Evolutionary conservation across 2,329 filamentous ascomycete genomes (phyloP), one percentile per base, ranked within the genome.

Genomic region (Cladophialophora chaetospira): DNA sequence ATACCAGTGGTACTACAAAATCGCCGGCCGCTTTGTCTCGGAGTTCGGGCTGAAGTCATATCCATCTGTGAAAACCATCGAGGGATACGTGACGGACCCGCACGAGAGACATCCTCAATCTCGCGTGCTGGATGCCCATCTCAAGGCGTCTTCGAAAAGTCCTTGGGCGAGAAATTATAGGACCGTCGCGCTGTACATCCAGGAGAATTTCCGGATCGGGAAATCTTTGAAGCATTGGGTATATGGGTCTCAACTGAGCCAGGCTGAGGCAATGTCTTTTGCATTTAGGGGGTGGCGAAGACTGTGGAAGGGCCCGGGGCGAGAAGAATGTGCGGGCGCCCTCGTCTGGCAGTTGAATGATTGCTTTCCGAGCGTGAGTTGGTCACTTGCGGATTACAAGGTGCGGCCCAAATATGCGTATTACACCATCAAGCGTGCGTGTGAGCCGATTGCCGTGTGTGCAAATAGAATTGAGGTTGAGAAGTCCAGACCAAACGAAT

Each of bases 121-220:
- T 13, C 19, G 43, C 13, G 28, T 23, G 9, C 13, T 46, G 4
- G 43, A 46, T 11, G 10, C 13, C 21, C 43, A 46, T n/a, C 11
- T 26, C 25, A 46, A 46, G 25, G n/a, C n/a, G n/a, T n/a, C n/a
- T n/a, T n/a, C n/a, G n/a, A n/a, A n/a, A n/a, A n/a, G n/a, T n/a
- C n/a, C n/a, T n/a, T n/a, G n/a, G n/a, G n/a, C n/a, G 43, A 21
- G 26, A 31, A 31, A 5, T 11, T 5, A 9, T 15, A 38, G 6
- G 35, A 13, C 6, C 35, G 35, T 38, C 8, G 91, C 91, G 1
- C 84, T 91, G 1, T 97, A 97, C 68, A 79, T 96, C 1, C 89
- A 90, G 2, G 92, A 96, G 72, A 97, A 96, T 73, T 83, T 96
- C 68, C 84, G 88, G 15, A 9, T 38, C 15, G 15, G 5, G 5